Evolutionary conservation across 352 stramenopile species (phyloP), one percentile per base, ranked within the genome.

Genomic region (Phytophthora idaei): DNA sequence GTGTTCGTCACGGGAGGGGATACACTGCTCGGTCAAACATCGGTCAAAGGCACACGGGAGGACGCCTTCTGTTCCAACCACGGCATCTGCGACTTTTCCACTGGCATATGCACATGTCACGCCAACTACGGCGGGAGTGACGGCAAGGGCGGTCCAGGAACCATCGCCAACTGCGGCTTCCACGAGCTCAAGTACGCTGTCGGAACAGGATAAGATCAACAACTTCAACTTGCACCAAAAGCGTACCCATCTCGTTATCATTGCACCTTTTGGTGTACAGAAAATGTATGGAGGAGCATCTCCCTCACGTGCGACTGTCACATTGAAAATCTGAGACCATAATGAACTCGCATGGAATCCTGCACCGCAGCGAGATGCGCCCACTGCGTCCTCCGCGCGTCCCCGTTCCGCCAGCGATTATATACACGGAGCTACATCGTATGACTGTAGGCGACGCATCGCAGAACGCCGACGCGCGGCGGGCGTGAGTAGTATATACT

Each of bases 61-160:
- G 84, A 85, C 44, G 83, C 70, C 4, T 80, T 89, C 42, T 94
- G 84, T 63, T 94, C 86, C 10, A 90, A 92, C 71, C 84, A 92
- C 61, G 86, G 84, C 36, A 64, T 67, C 32, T 94, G 86, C 61
- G 81, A 92, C 71, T 88, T 89, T 39, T 36, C 50, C 47, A 90
- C 81, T 0, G 86, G 86, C 10, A 53, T 81, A 3, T 94, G 86
- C 67, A 58, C 48, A 3, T 94, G 86, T 37, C 74, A 90, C 57
- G 49, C 67, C 25, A 78, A 89, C 57, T 94, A 86, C 56, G 82
- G 80, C 51, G 86, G 82, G 42, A 94, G 83, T 54, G 61, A 96
- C 48, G 86, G 88, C 31, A 87, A 88, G 31, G 85, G 88, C 14
- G 81, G 78, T 0, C 68, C 77, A 0, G 88, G 88, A 2, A 74